A percentile compares a stretch with the other conserved stretches of the same genome.
These are phyloP conservation scores for Acanthamoeba castellanii DNA, from an alignment of 208 protist species.

Conservation along the genomic window DNA sequence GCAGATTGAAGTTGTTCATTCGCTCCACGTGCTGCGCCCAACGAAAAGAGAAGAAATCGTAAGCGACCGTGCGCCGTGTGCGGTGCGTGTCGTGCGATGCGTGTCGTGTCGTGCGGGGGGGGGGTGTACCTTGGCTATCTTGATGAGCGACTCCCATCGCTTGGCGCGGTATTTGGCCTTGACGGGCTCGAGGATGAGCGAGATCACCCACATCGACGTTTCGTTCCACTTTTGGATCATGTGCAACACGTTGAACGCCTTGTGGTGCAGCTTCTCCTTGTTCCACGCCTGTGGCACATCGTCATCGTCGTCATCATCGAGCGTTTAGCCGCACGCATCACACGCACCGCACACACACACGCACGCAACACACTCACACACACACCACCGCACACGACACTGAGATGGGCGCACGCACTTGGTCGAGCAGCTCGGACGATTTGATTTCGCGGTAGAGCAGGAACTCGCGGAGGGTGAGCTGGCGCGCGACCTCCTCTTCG, in stretches of 20 bases:
- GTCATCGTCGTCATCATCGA: no score
- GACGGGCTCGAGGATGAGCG: conserved; percentile 70
- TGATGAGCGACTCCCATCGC: conserved; percentile 69
- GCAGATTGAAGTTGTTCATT: conserved; percentile 82
- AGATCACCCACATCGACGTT: conserved; percentile 81
- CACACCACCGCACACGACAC: no score
- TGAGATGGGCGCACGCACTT: no score
- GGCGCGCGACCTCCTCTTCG: conserved; percentile 82
- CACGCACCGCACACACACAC: no score
- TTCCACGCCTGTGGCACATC: conserved; percentile 79
- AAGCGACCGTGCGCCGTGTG: no score
- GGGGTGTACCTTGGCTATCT: conserved; percentile 80
- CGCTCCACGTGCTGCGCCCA: not conserved
- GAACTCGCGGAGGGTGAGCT: conserved; percentile 83
- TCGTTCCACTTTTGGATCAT: conserved; percentile 88
- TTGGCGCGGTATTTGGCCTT: conserved; percentile 74
- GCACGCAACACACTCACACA: no score
- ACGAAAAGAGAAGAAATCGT: no score
- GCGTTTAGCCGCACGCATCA: no score
- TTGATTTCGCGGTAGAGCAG: conserved; percentile 73
- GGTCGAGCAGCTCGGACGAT: conserved; percentile 82
- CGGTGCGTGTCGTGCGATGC: no score
- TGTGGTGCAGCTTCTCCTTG: conserved; percentile 82
- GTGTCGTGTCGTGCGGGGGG: no score
- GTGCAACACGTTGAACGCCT: conserved; percentile 82